These are phyloP conservation scores for Phytophthora pinifolia DNA, from an alignment of 352 stramenopile genomes.

Conservation along the genomic window DNA sequence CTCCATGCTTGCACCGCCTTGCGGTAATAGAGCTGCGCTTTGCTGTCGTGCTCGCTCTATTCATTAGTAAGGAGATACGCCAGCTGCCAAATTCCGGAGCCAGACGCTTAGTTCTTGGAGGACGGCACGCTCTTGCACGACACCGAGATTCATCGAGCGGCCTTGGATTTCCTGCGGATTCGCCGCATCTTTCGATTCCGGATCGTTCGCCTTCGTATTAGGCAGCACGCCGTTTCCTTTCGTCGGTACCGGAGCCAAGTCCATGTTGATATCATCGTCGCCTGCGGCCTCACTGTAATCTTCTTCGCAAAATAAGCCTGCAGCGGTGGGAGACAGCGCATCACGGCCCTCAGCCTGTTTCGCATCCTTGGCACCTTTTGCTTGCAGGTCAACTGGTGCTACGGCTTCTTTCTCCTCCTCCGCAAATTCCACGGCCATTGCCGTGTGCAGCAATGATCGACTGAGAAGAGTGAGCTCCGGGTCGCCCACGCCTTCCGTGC, in stretches of 20 bases:
- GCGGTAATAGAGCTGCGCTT: slow-evolving; percentile 27
- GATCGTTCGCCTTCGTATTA: neutral
- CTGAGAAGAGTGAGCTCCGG: slow-evolving; percentile 47
- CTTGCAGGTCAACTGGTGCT: slow-evolving; percentile 5
- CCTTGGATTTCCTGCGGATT: slow-evolving; percentile 2
- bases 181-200: slow-evolving; percentile 3
- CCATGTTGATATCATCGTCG: slow-evolving; percentile 13
- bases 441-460: slow-evolving; percentile 55
- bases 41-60: slow-evolving; percentile 6
- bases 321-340: slow-evolving; percentile 41
- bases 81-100: slow-evolving; percentile 56
- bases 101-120: slow-evolving; percentile 82
- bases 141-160: slow-evolving; percentile 22
- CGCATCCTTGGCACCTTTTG: slow-evolving; percentile 3
- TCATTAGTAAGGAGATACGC: slow-evolving; percentile 14
- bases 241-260: neutral
- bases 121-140: slow-evolving; percentile 71
- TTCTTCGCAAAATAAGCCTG: slow-evolving; percentile 66
- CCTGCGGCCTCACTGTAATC: slow-evolving; percentile 50
- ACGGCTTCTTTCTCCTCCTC: slow-evolving; percentile 22
- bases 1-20: neutral
- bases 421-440: slow-evolving; percentile 37
- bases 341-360: slow-evolving; percentile 14
- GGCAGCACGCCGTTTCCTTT: slow-evolving; percentile 8
- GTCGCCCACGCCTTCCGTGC: slow-evolving; percentile 28